A percentile compares a stretch with the other conserved stretches of the same genome.
Evolutionary conservation across 495 filamentous ascomycete species (phyloP).

Genomic region (Pyrenula massariospora): DNA sequence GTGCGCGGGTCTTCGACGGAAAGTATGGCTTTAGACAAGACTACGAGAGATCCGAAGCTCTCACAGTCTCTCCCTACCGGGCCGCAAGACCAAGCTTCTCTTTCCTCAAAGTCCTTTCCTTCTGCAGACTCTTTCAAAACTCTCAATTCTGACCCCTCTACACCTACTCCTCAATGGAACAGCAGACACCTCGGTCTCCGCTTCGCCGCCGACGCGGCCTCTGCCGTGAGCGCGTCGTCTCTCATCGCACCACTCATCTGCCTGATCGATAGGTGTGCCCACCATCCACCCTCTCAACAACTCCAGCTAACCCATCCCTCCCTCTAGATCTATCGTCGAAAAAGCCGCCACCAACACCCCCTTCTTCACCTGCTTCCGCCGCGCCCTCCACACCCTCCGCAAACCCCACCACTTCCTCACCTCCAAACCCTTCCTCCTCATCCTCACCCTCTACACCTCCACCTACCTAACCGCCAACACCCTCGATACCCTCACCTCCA

Average conservation of each 20-base stretch:
- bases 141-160: neutral
- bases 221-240: conserved; percentile 67
- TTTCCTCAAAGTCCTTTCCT: neutral
- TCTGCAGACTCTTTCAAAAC: neutral
- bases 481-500: conserved; percentile 71
- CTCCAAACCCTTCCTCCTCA: conserved; percentile 73
- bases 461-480: conserved; percentile 87
- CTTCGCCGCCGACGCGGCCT: conserved; percentile 58
- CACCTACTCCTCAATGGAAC: conserved; percentile 44
- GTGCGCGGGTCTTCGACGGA: neutral
- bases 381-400: conserved; percentile 45
- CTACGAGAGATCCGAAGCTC: neutral
- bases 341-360: conserved; percentile 75
- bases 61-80: neutral
- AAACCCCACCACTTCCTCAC: conserved; percentile 62
- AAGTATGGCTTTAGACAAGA: neutral
- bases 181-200: conserved; percentile 58
- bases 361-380: conserved; percentile 54
- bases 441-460: conserved; percentile 79
- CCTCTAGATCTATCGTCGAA: conserved; percentile 75
- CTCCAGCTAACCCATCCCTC: conserved; percentile 6
- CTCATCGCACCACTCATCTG: conserved; percentile 80
- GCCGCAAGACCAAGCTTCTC: neutral
- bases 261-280: conserved; percentile 76
- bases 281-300: neutral